Evolutionary conservation across 129 eudicot species (phyloP).

Genomic region (Arctium minus): DNA sequence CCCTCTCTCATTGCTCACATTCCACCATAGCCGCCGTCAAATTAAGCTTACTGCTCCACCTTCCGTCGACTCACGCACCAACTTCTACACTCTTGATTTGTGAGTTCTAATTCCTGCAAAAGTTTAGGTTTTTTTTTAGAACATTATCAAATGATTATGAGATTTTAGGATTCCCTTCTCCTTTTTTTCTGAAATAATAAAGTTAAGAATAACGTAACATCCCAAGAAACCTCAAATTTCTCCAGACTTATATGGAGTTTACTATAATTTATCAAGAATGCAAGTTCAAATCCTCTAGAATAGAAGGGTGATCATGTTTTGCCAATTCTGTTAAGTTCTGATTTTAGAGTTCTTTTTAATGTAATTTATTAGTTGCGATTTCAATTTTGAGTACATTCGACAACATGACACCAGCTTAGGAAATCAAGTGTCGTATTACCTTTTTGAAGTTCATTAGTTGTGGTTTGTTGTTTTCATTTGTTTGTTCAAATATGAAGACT

Average conservation of each 20-base stretch:
- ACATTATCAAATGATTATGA: not conserved
- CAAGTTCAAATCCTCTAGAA: not conserved
- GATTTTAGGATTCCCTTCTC: not conserved
- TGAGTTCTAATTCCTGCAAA: slow-evolving; percentile 15
- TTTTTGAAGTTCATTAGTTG: not conserved
- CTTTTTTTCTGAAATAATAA: not conserved
- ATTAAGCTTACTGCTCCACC: slow-evolving; percentile 12
- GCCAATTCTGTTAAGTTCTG: not conserved
- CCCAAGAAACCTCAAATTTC: not conserved
- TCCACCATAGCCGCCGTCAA: slow-evolving; percentile 1
- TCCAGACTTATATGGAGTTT: not conserved
- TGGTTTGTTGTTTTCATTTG: not conserved
- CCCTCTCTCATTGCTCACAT: not conserved
- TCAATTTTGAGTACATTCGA: not conserved
- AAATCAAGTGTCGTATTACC: not conserved
- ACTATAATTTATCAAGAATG: slow-evolving; percentile 2
- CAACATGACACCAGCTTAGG: not conserved
- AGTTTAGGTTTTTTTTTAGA: not conserved
- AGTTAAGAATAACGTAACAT: not conserved
- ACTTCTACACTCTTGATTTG: slow-evolving; percentile 5
- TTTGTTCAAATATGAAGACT: slow-evolving; percentile 15
- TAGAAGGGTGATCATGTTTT: not conserved
- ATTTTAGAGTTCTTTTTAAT: not conserved
- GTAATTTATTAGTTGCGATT: not conserved
- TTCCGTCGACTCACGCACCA: slow-evolving; percentile 1